These are phyloP conservation scores for Lactifluus volemus DNA, from an alignment of 768 basidiomycete species.

Conservation along the genomic window DNA sequence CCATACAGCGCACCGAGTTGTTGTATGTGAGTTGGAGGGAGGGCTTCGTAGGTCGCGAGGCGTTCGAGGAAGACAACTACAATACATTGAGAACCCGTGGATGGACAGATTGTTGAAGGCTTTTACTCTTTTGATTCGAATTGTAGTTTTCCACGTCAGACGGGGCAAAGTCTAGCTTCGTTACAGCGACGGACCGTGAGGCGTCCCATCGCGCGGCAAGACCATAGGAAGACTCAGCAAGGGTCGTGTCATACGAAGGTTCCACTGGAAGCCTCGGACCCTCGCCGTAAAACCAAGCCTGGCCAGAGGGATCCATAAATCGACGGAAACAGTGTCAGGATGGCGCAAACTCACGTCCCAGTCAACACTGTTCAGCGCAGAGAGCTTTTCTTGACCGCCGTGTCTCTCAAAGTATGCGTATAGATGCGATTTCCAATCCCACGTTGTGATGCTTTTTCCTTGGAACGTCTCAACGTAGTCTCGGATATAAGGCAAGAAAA, in stretches of 20 bases:
- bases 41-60: conserved; percentile 50
- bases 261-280: conserved; percentile 64
- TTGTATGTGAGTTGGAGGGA: conserved; percentile 50
- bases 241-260: conserved; percentile 63
- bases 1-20: conserved; percentile 49
- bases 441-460: conserved; percentile 75
- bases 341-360: conserved; percentile 56
- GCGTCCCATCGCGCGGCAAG: conserved; percentile 71
- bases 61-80: conserved; percentile 80
- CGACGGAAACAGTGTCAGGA: not conserved
- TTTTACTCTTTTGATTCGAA: conserved; percentile 66
- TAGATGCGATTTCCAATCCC: conserved; percentile 76
- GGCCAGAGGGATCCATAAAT: not conserved
- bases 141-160: conserved; percentile 57
- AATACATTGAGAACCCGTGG: not conserved
- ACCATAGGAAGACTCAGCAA: conserved; percentile 60
- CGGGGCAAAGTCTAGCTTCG: conserved; percentile 44
- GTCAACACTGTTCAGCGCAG: conserved; percentile 57
- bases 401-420: conserved; percentile 58
- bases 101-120: not conserved
- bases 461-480: conserved; percentile 78
- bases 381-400: conserved; percentile 51
- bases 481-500: conserved; percentile 75
- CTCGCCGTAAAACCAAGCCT: conserved; percentile 82
- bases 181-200: conserved; percentile 38